Conservation (phyloP, 1,139 yeast species). For the Taphrina confusa region DNA sequence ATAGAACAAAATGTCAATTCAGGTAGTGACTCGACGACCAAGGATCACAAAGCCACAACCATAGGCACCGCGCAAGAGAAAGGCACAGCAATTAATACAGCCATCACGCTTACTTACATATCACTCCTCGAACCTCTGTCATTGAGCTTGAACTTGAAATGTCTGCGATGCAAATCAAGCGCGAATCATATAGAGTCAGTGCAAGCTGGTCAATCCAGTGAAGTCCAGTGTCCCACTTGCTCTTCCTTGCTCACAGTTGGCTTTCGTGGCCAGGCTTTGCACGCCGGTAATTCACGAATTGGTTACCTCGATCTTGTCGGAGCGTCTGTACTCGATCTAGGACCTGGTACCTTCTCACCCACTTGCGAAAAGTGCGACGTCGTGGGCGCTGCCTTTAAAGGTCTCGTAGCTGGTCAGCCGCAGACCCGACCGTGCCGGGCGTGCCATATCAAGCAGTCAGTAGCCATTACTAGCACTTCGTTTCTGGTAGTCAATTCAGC, state of each 20-base stretch:
- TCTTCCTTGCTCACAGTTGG: constrained; percentile 7
- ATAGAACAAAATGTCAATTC: not conserved
- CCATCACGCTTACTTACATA: constrained; percentile 45
- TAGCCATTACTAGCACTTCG: constrained; percentile 39
- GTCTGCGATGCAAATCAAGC: constrained; percentile 48
- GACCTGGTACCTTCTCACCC: constrained; percentile 48
- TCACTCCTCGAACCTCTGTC: constrained; percentile 47
- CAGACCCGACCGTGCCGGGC: constrained; percentile 46
- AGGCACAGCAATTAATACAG: constrained; percentile 40
- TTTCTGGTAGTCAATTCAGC: constrained; percentile 46
- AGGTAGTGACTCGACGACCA: not conserved
- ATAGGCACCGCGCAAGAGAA: not conserved
- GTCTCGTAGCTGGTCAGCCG: constrained; percentile 46
- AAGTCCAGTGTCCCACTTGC: constrained; percentile 37
- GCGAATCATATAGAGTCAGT: constrained; percentile 38
- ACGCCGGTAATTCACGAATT: constrained; percentile 39
- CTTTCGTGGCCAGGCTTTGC: constrained; percentile 21
- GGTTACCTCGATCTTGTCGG: constrained; percentile 50
- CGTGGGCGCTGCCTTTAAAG: constrained; percentile 42
- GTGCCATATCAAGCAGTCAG: constrained; percentile 48
- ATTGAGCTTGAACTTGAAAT: constrained; percentile 47
- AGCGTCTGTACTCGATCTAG: constrained; percentile 47
- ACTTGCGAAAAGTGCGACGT: constrained; percentile 47
- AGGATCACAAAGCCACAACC: not conserved
- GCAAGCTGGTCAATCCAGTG: constrained; percentile 36